Evolutionary conservation across 1,284 basidiomycete species (phyloP), one percentile per base, ranked within the genome.

Genomic region (Apiotrichum veenhuisii): DNA sequence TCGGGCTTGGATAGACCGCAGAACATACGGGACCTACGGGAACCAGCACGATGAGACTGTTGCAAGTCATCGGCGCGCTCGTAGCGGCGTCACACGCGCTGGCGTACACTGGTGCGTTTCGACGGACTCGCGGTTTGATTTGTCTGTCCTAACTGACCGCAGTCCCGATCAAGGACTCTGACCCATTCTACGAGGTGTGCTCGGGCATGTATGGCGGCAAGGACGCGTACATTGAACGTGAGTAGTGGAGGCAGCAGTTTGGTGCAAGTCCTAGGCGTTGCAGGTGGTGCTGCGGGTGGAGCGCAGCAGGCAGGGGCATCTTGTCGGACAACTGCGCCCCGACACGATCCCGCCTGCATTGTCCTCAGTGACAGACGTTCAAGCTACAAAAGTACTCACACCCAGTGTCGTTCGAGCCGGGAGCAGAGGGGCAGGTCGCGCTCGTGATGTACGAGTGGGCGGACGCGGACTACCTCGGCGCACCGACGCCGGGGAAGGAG

Each of bases 381-480:
- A 30, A 30, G 30, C 30, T 30, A 30, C 30, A 30, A 30, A 30
- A 30, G 30, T 30, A 33, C 46, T 37, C 22, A 37, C 34, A 15
- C 20, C 23, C 67, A 95, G 91, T 95, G 54, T 85, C 85, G 8
- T 98, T 97, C 77, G 84, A 91, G 65, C 76, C 80, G 4, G 58
- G 70, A 12, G 92, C 91, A 3, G 80, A 84, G 66, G 95, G 95
- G n/a, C 89, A 93, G 70, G 81, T 97, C 27, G 89, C 95, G 18
- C 86, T 95, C 80, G 87, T 96, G 55, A 85, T 98, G 47, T 98
- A 98, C 73, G 95, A 98, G 76, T 98, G 93, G 89, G 73, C 80
- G 30, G 95, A 98, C 71, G 86, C 87, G 49, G 78, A 81, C 53
- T 91, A 88, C 70, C 81, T 98, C 14, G 95, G 95, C 34, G 88